Base-by-base conservation (phyloP, 176 grass and related monocot species). In the Ensete ventricosum region DNA sequence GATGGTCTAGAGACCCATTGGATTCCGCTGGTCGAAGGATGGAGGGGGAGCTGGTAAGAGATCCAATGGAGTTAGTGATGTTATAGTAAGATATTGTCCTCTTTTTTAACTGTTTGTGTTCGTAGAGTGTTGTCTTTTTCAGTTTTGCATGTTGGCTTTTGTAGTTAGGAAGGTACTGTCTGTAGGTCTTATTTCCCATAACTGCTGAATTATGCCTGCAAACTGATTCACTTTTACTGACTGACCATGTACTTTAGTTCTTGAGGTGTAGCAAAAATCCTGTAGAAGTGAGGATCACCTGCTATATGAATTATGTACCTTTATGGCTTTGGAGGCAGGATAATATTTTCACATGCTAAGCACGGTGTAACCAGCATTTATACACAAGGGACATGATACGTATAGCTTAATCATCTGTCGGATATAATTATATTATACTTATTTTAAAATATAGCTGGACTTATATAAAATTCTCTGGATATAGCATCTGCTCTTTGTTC, bases 1-100 rank as follows among this genome's bases (percentile, higher is more conserved):
- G 34, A 43, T 43, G 34, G 34, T 43, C 34, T 43, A 53, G 20
- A 52, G 50, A 48, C 59, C 55, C 17, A 53, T 50, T 43, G 34
- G 34, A 43, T 43, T 43, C 34, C 3, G 5, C 4, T 43, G 4
- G 34, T 43, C 4, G 34, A 43, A 43, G 34, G 4, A 43, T 43
- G 54, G 58, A 76, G 4, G 53, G 3, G 52, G 72, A 73, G 53
- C 72, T 57, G 34, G 34, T 43, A 43, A 57, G 72, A 19, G 72
- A 73, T 11, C 58, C 21, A 57, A 63, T 76, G 74, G 74, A 64
- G 25, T 43, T 63, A 43, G 74, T 29, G 11, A 51, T 57, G 29
- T 16, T 76, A 11, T 17, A 64, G 27, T 76, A 76, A 76, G 29
- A 76, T 76, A 50, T 64, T 76, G 25, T 17, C 1, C 43, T 76